Evolutionary conservation across 345 rosid species (phyloP).

Genomic region (Xanthoceras sorbifolium): DNA sequence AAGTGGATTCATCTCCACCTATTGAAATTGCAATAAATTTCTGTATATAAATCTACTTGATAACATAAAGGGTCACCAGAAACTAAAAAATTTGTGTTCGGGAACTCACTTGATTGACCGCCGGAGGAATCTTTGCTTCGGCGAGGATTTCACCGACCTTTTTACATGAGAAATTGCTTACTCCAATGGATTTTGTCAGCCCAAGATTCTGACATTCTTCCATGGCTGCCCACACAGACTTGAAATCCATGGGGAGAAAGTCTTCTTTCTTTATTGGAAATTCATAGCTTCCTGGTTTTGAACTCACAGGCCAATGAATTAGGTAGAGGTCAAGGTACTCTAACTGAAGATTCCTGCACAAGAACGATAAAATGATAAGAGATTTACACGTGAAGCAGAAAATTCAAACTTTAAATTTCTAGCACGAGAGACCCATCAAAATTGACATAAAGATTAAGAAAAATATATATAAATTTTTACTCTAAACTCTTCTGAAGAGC

Average conservation of each 20-base stretch:
- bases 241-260: conserved; percentile 61
- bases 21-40: conserved; percentile 9
- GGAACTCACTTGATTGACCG: conserved; percentile 66
- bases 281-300: conserved; percentile 57
- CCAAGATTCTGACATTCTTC: conserved; percentile 70
- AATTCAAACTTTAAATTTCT: no score
- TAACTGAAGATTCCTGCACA: conserved; percentile 59
- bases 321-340: conserved; percentile 73
- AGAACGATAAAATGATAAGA: not conserved
- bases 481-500: conserved; percentile 45
- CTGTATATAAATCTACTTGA: not conserved
- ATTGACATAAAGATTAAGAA: not conserved
- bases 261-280: conserved; percentile 73
- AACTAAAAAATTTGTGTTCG: not conserved
- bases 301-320: conserved; percentile 88
- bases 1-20: conserved; percentile 88
- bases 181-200: conserved; percentile 72
- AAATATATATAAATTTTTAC: conserved; percentile 36
- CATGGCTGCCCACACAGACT: conserved; percentile 75
- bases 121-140: conserved; percentile 68
- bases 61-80: not conserved
- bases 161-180: conserved; percentile 79
- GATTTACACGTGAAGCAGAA: not conserved
- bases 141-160: conserved; percentile 61
- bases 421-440: not conserved